A percentile compares a stretch with the other conserved stretches of the same genome.
Evolutionary conservation across 306 rosid species (phyloP).

Genomic region (Potentilla sterilis): DNA sequence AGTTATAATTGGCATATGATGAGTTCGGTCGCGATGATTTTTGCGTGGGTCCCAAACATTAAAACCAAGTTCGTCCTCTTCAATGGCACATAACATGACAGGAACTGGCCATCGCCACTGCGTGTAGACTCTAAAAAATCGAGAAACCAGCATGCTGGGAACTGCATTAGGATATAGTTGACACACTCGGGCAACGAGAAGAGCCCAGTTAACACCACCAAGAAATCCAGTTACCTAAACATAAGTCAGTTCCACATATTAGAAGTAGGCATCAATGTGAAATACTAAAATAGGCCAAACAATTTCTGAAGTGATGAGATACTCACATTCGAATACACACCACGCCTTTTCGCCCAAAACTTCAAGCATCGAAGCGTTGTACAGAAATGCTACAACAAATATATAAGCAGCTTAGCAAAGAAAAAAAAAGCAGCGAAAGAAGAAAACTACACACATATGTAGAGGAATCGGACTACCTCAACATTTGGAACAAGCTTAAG

Average conservation of each 20-base stretch:
- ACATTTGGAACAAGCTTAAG: slow-evolving; percentile 86
- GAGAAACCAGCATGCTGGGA: slow-evolving; percentile 92
- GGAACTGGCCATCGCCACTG: slow-evolving; percentile 99
- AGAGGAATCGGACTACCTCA: slow-evolving; percentile 49
- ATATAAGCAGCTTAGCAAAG: neutral
- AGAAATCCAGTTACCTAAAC: slow-evolving; percentile 88
- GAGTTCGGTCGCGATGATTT: slow-evolving; percentile 72
- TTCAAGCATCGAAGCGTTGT: slow-evolving; percentile 71
- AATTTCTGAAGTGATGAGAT: neutral
- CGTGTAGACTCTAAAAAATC: slow-evolving; percentile 89
- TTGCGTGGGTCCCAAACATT: slow-evolving; percentile 88
- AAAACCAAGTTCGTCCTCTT: slow-evolving; percentile 80
- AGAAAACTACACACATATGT: slow-evolving; percentile 1
- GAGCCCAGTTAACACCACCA: slow-evolving; percentile 97
- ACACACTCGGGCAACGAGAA: slow-evolving; percentile 85
- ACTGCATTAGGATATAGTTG: slow-evolving; percentile 94
- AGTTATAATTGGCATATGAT: slow-evolving; percentile 90
- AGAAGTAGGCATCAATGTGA: neutral
- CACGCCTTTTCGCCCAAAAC: slow-evolving; percentile 94
- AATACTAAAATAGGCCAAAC: neutral
- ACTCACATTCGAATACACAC: slow-evolving; percentile 93
- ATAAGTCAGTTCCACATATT: slow-evolving; percentile 4
- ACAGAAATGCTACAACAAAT: slow-evolving; percentile 64
- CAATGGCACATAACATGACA: slow-evolving; percentile 87
- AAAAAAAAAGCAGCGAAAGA: neutral